Base-by-base conservation (phyloP, 768 basidiomycete genomes). In the Xerocomellus chrysenteron region DNA sequence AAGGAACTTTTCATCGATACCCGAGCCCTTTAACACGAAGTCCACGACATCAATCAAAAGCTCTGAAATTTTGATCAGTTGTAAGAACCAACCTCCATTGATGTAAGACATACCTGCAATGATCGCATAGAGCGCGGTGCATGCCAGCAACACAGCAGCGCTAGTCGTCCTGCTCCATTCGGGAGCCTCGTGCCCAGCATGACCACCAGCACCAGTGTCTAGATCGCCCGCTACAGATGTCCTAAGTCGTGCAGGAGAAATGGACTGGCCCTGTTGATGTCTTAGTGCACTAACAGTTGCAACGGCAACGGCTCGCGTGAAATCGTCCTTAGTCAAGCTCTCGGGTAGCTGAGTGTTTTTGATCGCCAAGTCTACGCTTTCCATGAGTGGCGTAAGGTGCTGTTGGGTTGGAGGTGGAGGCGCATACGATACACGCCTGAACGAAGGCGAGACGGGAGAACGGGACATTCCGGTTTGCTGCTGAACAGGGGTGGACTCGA, bases 1-100 rank as follows among this genome's bases (percentile, higher is more conserved):
- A 32, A 99, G 82, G 79, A 98, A 95, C 70, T 99, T 99, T 69
- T 98, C 97, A 55, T 97, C 92, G 30, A 98, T 92, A 2, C 92
- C 92, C 0, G 93, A 94, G 24, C 86, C 93, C 62, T 90, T 77
- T 21, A 99, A 78, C 12, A 98, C 86, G 41, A 94, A 90, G 69
- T 99, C 97, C 10, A 99, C 95, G 10, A 98, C 93, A 58, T 96
- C 91, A 35, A 98, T 86, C 40, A 99, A 82, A 54, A 99, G 80
- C 68, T 99, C 97, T 97, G 71, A 35, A 43, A 39, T 14, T 32
- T 49, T 10, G 7, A 21, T 55, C 21, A 68, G 35, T 52, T 47
- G n/a, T 7, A 24, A 17, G 52, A 44, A 21, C 4, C 21, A 21
- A 49, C 37, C 19, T 9, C 4, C 39, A 46, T 30, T 13, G 10